Base-by-base conservation (phyloP, 2,329 filamentous ascomycete species). In the Tolypocladium sp. region DNA sequence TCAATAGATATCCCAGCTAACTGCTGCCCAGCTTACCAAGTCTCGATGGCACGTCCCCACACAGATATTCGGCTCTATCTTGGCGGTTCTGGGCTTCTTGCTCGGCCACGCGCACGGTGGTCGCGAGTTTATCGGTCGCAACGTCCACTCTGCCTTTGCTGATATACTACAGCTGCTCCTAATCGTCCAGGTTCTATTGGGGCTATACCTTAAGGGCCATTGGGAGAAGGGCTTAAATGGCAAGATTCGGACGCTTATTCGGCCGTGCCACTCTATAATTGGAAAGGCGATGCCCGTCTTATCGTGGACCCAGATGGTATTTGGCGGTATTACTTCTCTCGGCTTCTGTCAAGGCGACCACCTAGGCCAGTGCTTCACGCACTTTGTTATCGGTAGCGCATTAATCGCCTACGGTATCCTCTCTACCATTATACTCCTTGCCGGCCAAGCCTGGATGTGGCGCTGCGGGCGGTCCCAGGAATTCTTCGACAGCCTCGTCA, bases 361-460 rank as follows among this genome's bases (percentile, higher is more conserved):
- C 69, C 73, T 92, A 1, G 93, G 92, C 37, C 94, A 99, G 74
- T 99, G 94, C 74, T 77, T 90, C 52, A 94, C 94, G 1, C 94
- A 99, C 74, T 97, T 97, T 74, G 97, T 97, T 73, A 99, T 99
- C 94, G 94, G 94, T 52, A 89, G 90, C 65, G 92, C 93, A 1
- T 99, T 99, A 71, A 93, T 99, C 66, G 94, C 83, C 35, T 99
- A 99, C 69, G 94, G 91, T 38, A 89, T 97, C 59, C 72, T 96
- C 41, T 81, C 97, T 64, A 92, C 90, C 2, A 88, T 97, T 22
- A 77, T 97, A 22, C 82, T 97, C 41, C 78, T 97, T 8, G 91
- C 94, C 49, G 94, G 94, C 15, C 94, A 97, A 74, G 76, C 85
- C 38, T 97, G 92, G 91, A 77, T 97, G 59, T 86, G 84, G 64